Percentiles rank a stretch among this genome's conserved stretches.
phyloP scores from a whole-genome alignment of 495 filamentous ascomycete species.

The Xylaria longipes region DNA sequence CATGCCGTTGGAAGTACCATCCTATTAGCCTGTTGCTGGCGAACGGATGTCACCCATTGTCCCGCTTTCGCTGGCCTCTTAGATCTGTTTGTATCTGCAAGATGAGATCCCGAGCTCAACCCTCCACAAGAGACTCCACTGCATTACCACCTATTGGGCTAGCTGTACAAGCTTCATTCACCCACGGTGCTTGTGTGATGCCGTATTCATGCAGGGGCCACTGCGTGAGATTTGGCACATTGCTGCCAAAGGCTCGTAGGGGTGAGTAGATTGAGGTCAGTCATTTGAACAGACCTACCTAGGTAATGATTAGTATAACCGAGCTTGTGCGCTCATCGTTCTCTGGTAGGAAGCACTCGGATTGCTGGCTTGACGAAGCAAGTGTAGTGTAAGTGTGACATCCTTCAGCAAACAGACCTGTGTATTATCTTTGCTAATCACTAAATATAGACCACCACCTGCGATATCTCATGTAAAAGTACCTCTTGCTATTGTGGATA shows the following conservation, averaged over 20 bases:
- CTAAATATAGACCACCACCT: not conserved
- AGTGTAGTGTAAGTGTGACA: not conserved
- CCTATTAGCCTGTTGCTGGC: not conserved
- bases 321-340: not conserved
- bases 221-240: not conserved
- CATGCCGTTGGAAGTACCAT: conserved; percentile 3
- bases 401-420: not conserved
- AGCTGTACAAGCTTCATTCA: not conserved
- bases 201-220: conserved; percentile 13
- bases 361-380: not conserved
- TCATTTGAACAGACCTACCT: not conserved
- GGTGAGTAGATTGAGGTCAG: not conserved
- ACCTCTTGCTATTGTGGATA: not conserved
- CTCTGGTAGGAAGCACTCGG: not conserved
- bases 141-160: not conserved
- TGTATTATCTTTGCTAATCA: conserved; percentile 1
- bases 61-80: conserved; percentile 8
- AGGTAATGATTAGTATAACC: not conserved
- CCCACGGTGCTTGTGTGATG: not conserved
- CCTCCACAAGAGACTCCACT: conserved; percentile 9
- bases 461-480: not conserved
- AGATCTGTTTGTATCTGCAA: conserved; percentile 27
- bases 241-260: not conserved
- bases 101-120: conserved; percentile 29
- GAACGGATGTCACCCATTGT: conserved; percentile 1